phyloP scores from a whole-genome alignment of 169 alveolate genomes.

The Plasmodium chabaudi region DNA sequence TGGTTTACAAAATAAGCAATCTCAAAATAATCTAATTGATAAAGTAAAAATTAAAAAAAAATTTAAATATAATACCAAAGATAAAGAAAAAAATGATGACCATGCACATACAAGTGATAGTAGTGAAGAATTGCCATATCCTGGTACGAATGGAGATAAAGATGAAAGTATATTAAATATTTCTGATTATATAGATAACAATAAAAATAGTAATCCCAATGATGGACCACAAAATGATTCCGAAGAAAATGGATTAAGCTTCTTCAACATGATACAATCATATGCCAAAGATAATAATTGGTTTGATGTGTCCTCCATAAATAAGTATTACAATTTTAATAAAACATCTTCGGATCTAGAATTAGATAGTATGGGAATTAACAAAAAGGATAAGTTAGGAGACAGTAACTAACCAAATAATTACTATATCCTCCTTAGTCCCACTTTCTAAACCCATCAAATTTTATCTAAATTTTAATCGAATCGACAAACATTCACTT shows the following conservation, averaged over 20 bases:
- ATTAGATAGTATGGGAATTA: slow-evolving; percentile 25
- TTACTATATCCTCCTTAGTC: neutral
- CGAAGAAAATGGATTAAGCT: slow-evolving; percentile 28
- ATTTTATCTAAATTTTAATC: too few relatives aligned
- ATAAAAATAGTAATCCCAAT: slow-evolving; percentile 2
- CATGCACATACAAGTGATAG: neutral
- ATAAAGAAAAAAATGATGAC: neutral
- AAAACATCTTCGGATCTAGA: slow-evolving; percentile 34
- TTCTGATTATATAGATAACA: slow-evolving; percentile 34
- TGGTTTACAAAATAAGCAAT: neutral
- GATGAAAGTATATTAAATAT: slow-evolving; percentile 53
- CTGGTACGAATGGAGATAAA: neutral
- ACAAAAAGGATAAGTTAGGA: slow-evolving; percentile 8
- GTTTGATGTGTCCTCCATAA: slow-evolving; percentile 71
- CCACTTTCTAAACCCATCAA: too few relatives aligned
- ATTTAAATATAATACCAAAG: slow-evolving; percentile 3
- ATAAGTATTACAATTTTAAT: slow-evolving; percentile 52
- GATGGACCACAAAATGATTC: slow-evolving; percentile 7
- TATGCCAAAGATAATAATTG: slow-evolving; percentile 72
- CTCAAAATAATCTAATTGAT: too few relatives aligned
- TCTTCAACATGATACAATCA: slow-evolving; percentile 52
- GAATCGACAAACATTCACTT: too few relatives aligned
- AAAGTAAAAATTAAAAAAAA: too few relatives aligned
- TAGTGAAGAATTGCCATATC: neutral
- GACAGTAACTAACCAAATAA: neutral